phyloP scores from a whole-genome alignment of 2,329 filamentous ascomycete genomes.

The Fusarium abutilonis region DNA sequence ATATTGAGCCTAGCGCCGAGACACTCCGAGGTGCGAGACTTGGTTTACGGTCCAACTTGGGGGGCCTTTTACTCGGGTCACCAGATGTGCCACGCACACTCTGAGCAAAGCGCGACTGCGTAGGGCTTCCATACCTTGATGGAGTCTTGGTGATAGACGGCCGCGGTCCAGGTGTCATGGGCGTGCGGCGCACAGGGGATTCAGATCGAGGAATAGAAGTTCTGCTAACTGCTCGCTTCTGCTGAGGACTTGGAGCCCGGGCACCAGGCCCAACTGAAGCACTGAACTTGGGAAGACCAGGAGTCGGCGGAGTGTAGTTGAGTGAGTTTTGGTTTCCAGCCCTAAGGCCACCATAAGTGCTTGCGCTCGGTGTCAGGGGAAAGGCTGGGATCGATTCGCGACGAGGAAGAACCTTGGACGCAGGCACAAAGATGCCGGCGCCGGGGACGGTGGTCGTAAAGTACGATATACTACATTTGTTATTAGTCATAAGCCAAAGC shows the following conservation, averaged over 20 bases:
- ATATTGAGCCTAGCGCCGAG: slow-evolving; percentile 65
- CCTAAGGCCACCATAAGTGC: slow-evolving; percentile 64
- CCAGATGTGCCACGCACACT: slow-evolving; percentile 70
- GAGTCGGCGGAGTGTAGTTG: slow-evolving; percentile 71
- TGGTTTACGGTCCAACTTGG: slow-evolving; percentile 59
- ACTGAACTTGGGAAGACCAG: slow-evolving; percentile 80
- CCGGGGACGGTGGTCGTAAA: slow-evolving; percentile 82
- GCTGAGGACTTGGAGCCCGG: slow-evolving; percentile 74
- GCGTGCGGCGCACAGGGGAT: slow-evolving; percentile 78
- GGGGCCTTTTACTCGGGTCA: slow-evolving; percentile 67
- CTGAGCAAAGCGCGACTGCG: slow-evolving; percentile 67
- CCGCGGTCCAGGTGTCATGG: slow-evolving; percentile 68
- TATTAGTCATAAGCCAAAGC: slow-evolving; percentile 5
- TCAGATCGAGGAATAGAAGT: slow-evolving; percentile 88
- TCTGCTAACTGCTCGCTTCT: slow-evolving; percentile 69
- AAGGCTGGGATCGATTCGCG: slow-evolving; percentile 68
- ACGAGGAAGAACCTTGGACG: slow-evolving; percentile 80
- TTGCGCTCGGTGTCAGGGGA: slow-evolving; percentile 75
- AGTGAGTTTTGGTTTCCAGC: slow-evolving; percentile 66
- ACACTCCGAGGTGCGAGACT: slow-evolving; percentile 66
- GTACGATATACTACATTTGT: slow-evolving; percentile 69
- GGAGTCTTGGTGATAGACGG: slow-evolving; percentile 60
- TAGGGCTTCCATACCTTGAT: slow-evolving; percentile 53
- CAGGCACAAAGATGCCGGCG: slow-evolving; percentile 91
- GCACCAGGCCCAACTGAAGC: slow-evolving; percentile 81